These are phyloP conservation scores for Ganoderma leucocontextum DNA, from an alignment of 1,284 basidiomycete species.

Conservation along the genomic window DNA sequence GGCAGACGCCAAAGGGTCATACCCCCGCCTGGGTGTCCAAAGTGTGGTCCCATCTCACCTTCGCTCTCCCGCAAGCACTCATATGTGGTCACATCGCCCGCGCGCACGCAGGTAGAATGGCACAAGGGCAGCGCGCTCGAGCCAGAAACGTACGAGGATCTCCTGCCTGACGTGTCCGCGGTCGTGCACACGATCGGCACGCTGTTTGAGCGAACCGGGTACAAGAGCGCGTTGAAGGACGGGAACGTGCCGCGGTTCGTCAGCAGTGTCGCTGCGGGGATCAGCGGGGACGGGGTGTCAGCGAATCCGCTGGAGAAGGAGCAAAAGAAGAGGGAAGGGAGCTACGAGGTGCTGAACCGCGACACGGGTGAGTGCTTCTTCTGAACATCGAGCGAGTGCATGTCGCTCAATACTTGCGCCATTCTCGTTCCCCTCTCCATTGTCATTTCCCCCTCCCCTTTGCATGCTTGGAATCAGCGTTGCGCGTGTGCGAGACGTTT, in stretches of 20 bases:
- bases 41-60: constrained; percentile 48
- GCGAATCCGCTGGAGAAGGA: constrained; percentile 73
- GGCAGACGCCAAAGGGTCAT: constrained; percentile 89
- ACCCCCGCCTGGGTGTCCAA: constrained; percentile 85
- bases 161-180: constrained; percentile 73
- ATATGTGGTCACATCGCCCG: neutral
- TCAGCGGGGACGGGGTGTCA: constrained; percentile 44
- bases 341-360: constrained; percentile 87
- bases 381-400: constrained; percentile 20
- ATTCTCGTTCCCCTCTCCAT: constrained; percentile 18
- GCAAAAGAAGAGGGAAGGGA: constrained; percentile 44
- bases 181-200: constrained; percentile 97
- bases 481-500: constrained; percentile 81
- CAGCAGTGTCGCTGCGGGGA: constrained; percentile 51
- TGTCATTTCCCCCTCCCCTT: neutral
- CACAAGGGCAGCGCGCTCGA: constrained; percentile 80
- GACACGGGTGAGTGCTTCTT: constrained; percentile 77
- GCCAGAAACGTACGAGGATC: constrained; percentile 75
- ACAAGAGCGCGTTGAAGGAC: constrained; percentile 78
- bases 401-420: neutral
- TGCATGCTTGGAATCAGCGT: constrained; percentile 51
- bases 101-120: constrained; percentile 78
- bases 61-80: constrained; percentile 14
- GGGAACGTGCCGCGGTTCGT: constrained; percentile 66
- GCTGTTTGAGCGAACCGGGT: constrained; percentile 83